Conservation (phyloP, 768 basidiomycete species). For the Sarcomyxa edulis region DNA sequence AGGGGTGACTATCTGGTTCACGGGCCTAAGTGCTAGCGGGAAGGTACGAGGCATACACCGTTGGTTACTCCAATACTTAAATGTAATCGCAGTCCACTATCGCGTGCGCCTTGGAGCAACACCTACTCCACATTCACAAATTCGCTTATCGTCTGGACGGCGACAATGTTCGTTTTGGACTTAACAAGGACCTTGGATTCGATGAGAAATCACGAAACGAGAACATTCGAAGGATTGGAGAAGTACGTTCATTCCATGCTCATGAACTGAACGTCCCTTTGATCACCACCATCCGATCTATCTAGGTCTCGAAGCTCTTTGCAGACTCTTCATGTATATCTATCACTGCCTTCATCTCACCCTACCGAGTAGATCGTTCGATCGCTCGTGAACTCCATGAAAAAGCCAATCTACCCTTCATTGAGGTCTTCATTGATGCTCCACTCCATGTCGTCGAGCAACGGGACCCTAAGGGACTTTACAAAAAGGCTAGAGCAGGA, state of each 20-base stretch:
- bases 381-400: conserved; percentile 81
- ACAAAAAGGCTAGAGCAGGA: conserved; percentile 93
- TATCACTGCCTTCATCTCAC: conserved; percentile 97
- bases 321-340: conserved; percentile 82
- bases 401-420: conserved; percentile 66
- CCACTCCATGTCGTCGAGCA: conserved; percentile 83
- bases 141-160: conserved; percentile 93
- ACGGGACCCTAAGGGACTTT: conserved; percentile 95
- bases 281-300: conserved; percentile 4
- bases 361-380: conserved; percentile 85
- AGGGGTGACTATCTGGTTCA: conserved; percentile 94
- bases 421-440: conserved; percentile 95
- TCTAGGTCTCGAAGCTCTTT: conserved; percentile 96
- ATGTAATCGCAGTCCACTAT: conserved; percentile 73
- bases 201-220: conserved; percentile 88
- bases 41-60: conserved; percentile 51
- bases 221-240: conserved; percentile 95
- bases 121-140: conserved; percentile 80
- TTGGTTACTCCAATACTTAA: neutral
- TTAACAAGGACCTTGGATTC: conserved; percentile 96
- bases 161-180: conserved; percentile 91
- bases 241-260: conserved; percentile 44
- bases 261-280: neutral
- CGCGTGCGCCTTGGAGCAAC: conserved; percentile 94
- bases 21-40: conserved; percentile 91